Conservation (phyloP, 2,329 filamentous ascomycete species). For the Rugonectria rugulosa region DNA sequence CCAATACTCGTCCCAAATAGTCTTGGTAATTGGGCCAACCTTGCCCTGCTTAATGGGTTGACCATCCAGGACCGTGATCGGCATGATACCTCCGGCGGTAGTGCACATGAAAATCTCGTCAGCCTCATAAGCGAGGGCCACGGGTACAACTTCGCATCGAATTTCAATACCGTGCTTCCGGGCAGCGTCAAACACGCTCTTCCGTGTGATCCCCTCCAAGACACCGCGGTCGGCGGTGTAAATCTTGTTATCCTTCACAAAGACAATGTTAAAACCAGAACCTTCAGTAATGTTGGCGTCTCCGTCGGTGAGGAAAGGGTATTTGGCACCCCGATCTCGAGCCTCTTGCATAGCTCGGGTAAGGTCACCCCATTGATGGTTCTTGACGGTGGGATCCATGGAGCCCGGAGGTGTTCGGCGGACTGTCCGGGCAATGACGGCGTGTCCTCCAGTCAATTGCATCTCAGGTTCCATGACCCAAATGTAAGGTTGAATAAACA, state of each 20-base stretch:
- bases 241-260: slow-evolving; percentile 54
- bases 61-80: slow-evolving; percentile 56
- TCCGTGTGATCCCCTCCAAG: slow-evolving; percentile 56
- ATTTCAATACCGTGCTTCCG: slow-evolving; percentile 43
- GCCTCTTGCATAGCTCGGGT: slow-evolving; percentile 56
- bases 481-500: slow-evolving; percentile 57
- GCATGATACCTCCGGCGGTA: slow-evolving; percentile 62
- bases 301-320: slow-evolving; percentile 60
- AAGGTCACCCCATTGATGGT: slow-evolving; percentile 59
- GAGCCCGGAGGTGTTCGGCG: slow-evolving; percentile 52
- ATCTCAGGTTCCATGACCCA: slow-evolving; percentile 58
- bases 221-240: slow-evolving; percentile 58
- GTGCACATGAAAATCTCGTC: slow-evolving; percentile 63
- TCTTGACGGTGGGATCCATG: slow-evolving; percentile 61
- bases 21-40: slow-evolving; percentile 54
- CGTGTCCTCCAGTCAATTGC: slow-evolving; percentile 50
- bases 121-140: slow-evolving; percentile 48
- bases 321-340: slow-evolving; percentile 52
- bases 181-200: slow-evolving; percentile 56
- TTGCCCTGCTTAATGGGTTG: slow-evolving; percentile 50
- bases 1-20: slow-evolving; percentile 61
- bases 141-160: slow-evolving; percentile 50
- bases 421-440: slow-evolving; percentile 55
- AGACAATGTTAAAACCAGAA: slow-evolving; percentile 56
- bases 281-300: slow-evolving; percentile 59